phyloP scores from a whole-genome alignment of 495 filamentous ascomycete species.

The Penicillium lagena region DNA sequence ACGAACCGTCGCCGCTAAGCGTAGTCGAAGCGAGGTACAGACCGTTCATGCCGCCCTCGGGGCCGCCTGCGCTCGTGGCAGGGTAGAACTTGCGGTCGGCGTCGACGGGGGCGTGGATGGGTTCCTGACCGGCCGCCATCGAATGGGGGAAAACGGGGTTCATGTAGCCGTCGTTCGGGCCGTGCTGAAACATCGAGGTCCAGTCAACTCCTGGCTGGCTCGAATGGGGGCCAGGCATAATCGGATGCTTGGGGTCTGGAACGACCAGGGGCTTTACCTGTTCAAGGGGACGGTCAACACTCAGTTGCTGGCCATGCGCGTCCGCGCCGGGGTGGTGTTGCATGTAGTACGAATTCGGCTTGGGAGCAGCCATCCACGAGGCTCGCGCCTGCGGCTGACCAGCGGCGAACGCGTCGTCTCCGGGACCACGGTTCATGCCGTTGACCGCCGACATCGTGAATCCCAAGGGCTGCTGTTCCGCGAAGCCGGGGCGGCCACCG shows the following conservation, averaged over 20 bases:
- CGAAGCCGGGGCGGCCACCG: constrained; percentile 28
- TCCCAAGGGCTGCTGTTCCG: constrained; percentile 42
- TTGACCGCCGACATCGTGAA: constrained; percentile 41
- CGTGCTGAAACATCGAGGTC: constrained; percentile 68
- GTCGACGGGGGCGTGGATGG: constrained; percentile 41
- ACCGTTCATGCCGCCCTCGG: constrained; percentile 40
- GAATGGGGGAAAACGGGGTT: constrained; percentile 52
- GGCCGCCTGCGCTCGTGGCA: constrained; percentile 33
- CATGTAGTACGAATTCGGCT: constrained; percentile 44
- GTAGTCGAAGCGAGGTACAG: constrained; percentile 43
- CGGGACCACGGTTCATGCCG: constrained; percentile 39
- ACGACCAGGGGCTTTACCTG: constrained; percentile 43
- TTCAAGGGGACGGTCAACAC: constrained; percentile 43
- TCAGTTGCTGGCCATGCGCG: constrained; percentile 37
- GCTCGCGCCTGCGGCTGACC: constrained; percentile 33
- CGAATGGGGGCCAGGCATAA: constrained; percentile 36
- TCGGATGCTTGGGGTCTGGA: constrained; percentile 37
- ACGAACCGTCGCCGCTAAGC: constrained; percentile 41
- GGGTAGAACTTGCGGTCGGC: constrained; percentile 41
- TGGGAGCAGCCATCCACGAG: constrained; percentile 41
- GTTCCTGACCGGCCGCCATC: constrained; percentile 40
- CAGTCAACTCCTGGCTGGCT: constrained; percentile 52
- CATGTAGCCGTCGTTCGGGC: constrained; percentile 55
- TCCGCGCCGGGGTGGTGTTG: constrained; percentile 29
- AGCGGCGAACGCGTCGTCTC: constrained; percentile 32